Conservation (phyloP, 2,329 filamentous ascomycete species). For the Colletotrichum sp. region DNA sequence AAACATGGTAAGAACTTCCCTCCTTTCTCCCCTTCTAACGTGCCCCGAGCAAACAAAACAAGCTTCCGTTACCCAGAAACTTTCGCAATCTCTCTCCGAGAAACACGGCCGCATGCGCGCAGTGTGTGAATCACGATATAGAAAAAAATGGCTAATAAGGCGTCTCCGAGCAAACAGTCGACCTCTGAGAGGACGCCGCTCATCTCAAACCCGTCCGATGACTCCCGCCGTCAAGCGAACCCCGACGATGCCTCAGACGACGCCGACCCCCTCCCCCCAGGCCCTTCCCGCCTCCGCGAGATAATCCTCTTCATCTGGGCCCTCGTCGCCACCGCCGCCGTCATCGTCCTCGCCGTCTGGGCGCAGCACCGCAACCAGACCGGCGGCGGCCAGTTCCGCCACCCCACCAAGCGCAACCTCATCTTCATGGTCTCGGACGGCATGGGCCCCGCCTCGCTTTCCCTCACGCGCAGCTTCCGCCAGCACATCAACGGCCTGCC, state of each 20-base stretch:
- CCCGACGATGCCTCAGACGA: constrained; percentile 30
- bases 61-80: background rate
- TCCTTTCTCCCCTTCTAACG: background rate
- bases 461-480: constrained; percentile 84
- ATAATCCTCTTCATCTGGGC: constrained; percentile 83
- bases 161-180: constrained; percentile 42
- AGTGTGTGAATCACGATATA: background rate
- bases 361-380: constrained; percentile 73
- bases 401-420: constrained; percentile 77
- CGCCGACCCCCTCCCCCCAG: background rate
- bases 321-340: constrained; percentile 75
- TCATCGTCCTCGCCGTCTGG: constrained; percentile 81
- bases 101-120: background rate
- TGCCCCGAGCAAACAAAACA: background rate
- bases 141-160: constrained; percentile 3
- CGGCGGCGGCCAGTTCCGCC: constrained; percentile 24
- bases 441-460: constrained; percentile 93
- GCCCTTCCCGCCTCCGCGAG: constrained; percentile 65
- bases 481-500: constrained; percentile 80
- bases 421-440: constrained; percentile 99
- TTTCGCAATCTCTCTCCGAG: background rate
- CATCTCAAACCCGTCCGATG: constrained; percentile 33
- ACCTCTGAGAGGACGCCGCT: constrained; percentile 48
- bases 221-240: constrained; percentile 6
- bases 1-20: background rate